phyloP scores from a whole-genome alignment of 306 rosid species.

The Corylus americana region DNA sequence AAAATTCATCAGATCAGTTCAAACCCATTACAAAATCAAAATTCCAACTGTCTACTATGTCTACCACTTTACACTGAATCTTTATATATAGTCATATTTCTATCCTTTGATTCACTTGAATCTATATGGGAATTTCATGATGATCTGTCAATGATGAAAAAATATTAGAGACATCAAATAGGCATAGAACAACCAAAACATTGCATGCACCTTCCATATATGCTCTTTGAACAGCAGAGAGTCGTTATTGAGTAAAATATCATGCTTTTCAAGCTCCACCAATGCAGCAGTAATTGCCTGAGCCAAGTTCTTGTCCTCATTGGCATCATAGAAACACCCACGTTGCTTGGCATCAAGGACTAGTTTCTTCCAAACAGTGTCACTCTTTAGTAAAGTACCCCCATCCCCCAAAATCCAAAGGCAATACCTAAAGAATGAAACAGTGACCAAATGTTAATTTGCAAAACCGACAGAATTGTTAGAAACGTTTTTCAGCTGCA shows the following conservation, averaged over 20 bases:
- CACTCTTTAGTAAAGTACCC: slow-evolving; percentile 32
- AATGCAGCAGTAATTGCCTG: slow-evolving; percentile 32
- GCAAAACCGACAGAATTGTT: not conserved
- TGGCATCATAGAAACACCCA: slow-evolving; percentile 43
- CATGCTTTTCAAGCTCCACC: slow-evolving; percentile 32
- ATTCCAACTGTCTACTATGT: not conserved
- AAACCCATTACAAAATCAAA: not conserved
- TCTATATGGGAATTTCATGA: too few species aligned
- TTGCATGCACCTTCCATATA: slow-evolving; percentile 48
- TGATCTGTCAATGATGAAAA: not conserved
- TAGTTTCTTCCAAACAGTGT: slow-evolving; percentile 43
- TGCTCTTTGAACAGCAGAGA: slow-evolving; percentile 37
- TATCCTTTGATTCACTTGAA: too few species aligned
- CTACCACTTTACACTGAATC: too few species aligned
- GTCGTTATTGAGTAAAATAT: slow-evolving; percentile 25
- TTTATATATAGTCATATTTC: too few species aligned
- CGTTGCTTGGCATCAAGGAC: slow-evolving; percentile 47
- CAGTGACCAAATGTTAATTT: not conserved
- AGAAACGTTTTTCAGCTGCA: not conserved
- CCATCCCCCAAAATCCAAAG: slow-evolving; percentile 62
- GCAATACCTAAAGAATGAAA: slow-evolving; percentile 33
- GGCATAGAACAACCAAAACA: not conserved
- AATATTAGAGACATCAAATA: not conserved
- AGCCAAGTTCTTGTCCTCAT: slow-evolving; percentile 43
- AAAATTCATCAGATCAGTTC: not conserved